Conservation (phyloP, 768 basidiomycete genomes). For the Crassisporium funariophilum region DNA sequence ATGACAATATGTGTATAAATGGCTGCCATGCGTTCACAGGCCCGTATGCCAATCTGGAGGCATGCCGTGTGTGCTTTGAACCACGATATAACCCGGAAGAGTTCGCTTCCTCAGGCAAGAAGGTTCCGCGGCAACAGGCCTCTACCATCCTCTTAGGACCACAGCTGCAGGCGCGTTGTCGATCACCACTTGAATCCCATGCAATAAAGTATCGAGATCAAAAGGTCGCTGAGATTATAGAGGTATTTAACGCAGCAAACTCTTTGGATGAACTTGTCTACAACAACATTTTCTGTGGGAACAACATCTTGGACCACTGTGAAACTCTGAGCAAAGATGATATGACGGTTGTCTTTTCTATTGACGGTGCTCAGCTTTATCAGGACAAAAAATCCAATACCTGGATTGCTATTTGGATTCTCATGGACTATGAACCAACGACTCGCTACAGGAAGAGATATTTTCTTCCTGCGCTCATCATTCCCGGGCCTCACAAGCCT, state of each 20-base stretch:
- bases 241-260: neutral
- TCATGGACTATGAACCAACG: conserved; percentile 25
- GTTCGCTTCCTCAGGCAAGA: conserved; percentile 1
- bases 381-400: conserved; percentile 36
- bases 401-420: conserved; percentile 37
- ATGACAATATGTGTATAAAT: conserved; percentile 11
- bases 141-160: conserved; percentile 36
- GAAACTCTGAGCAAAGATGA: neutral
- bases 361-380: conserved; percentile 42
- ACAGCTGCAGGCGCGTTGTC: conserved; percentile 34
- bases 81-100: neutral
- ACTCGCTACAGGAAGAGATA: conserved; percentile 29
- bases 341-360: conserved; percentile 24
- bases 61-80: conserved; percentile 2
- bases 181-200: conserved; percentile 15
- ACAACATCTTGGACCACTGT: neutral
- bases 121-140: conserved; percentile 18
- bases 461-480: conserved; percentile 27
- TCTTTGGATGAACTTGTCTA: neutral
- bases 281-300: neutral
- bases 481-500: conserved; percentile 36
- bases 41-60: neutral
- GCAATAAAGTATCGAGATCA: conserved; percentile 17
- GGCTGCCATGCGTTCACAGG: conserved; percentile 4
- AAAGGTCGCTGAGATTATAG: conserved; percentile 12